Percentiles rank a stretch among this genome's conserved stretches.
phyloP scores from a whole-genome alignment of 2,329 filamentous ascomycete species.

The Colletotrichum shisoi region DNA sequence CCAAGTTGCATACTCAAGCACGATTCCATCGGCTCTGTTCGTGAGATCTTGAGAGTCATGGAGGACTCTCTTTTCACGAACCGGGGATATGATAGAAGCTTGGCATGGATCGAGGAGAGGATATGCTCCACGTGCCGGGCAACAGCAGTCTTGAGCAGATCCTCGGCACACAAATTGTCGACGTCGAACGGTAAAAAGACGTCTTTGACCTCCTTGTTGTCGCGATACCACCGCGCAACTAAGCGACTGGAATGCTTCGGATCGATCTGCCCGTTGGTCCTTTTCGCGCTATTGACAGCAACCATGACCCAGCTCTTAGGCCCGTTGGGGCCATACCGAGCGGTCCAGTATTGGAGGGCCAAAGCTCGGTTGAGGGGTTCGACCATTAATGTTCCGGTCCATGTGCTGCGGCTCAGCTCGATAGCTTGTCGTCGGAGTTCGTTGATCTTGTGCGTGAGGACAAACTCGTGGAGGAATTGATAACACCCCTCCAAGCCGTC shows the following conservation, averaged over 20 bases:
- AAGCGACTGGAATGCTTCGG: slow-evolving; percentile 62
- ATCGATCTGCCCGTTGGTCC: slow-evolving; percentile 51
- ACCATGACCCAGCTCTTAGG: slow-evolving; percentile 92
- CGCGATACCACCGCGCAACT: slow-evolving; percentile 81
- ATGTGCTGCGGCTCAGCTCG: slow-evolving; percentile 72
- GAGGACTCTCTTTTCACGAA: slow-evolving; percentile 68
- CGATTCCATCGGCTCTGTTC: slow-evolving; percentile 71
- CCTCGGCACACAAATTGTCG: slow-evolving; percentile 74
- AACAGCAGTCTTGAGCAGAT: slow-evolving; percentile 76
- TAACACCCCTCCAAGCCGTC: slow-evolving; percentile 83
- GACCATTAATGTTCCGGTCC: slow-evolving; percentile 79
- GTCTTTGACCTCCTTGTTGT: slow-evolving; percentile 76
- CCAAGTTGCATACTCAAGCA: slow-evolving; percentile 74
- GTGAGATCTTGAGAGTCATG: slow-evolving; percentile 65
- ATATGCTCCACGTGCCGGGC: slow-evolving; percentile 77
- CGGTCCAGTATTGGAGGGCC: slow-evolving; percentile 89
- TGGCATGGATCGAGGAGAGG: slow-evolving; percentile 70
- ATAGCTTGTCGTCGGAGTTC: slow-evolving; percentile 80
- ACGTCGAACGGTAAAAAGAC: slow-evolving; percentile 72
- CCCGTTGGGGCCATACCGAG: slow-evolving; percentile 62
- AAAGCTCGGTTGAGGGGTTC: slow-evolving; percentile 83
- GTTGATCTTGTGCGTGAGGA: slow-evolving; percentile 88
- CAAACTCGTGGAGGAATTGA: slow-evolving; percentile 83
- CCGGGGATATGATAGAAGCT: slow-evolving; percentile 65
- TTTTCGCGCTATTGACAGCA: slow-evolving; percentile 74